phyloP scores from a whole-genome alignment of 139 green algal species.

The Coelastrella sp. region DNA sequence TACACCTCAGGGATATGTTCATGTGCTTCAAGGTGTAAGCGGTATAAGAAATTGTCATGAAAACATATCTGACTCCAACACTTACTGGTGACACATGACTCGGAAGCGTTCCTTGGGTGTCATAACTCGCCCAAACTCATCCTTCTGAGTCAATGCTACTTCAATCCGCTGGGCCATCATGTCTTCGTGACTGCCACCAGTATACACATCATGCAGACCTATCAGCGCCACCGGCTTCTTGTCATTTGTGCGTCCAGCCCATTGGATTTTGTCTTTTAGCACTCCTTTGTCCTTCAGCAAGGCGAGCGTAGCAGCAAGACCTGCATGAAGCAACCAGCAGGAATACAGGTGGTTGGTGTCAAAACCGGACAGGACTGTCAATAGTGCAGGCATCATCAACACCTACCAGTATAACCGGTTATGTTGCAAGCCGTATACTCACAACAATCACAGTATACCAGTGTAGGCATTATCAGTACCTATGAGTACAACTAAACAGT shows the following conservation, averaged over 20 bases:
- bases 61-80: neutral
- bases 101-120: constrained; percentile 97
- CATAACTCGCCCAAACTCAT: constrained; percentile 94
- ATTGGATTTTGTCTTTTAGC: constrained; percentile 82
- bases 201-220: constrained; percentile 77
- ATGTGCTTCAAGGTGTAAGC: no score
- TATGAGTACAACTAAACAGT: no score
- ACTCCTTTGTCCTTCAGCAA: constrained; percentile 88
- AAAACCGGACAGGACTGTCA: neutral
- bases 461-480: no score
- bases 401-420: no score
- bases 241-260: constrained; percentile 94
- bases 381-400: no score
- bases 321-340: constrained; percentile 38
- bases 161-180: constrained; percentile 74
- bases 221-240: constrained; percentile 75
- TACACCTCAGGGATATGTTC: no score
- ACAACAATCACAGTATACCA: no score
- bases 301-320: constrained; percentile 83
- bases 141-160: constrained; percentile 86
- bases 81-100: constrained; percentile 85
- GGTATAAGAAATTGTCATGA: no score
- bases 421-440: no score
- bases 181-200: constrained; percentile 68
- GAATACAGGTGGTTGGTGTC: neutral